Conservation (phyloP, 768 basidiomycete genomes). For the Boletus edulis region DNA sequence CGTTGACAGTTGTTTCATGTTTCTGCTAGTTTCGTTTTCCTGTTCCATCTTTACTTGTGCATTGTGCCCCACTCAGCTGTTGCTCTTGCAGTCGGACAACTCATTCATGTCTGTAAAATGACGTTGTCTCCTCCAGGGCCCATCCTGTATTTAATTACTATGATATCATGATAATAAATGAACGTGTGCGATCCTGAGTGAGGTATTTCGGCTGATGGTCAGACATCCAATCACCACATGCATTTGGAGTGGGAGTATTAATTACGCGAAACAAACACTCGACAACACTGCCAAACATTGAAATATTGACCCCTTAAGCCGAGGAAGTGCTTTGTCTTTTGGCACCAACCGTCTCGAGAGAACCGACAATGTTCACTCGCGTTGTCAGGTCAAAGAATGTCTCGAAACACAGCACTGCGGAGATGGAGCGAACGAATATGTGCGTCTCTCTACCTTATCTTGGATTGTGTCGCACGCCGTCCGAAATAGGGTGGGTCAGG, state of each 20-base stretch:
- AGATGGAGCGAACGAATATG: background rate
- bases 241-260: constrained; percentile 1
- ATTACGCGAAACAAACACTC: background rate
- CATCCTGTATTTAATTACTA: too few relatives aligned
- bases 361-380: background rate
- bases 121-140: too few relatives aligned
- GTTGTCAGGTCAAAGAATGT: background rate
- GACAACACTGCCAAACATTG: background rate
- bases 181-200: background rate
- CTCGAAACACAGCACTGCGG: too few relatives aligned
- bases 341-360: background rate
- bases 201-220: background rate
- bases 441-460: background rate
- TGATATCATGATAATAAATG: too few relatives aligned
- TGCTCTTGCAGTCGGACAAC: too few relatives aligned
- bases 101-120: too few relatives aligned
- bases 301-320: too few relatives aligned
- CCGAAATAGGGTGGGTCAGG: background rate
- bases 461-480: background rate
- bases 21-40: too few relatives aligned
- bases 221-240: background rate
- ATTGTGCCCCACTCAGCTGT: too few relatives aligned
- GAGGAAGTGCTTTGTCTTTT: too few relatives aligned
- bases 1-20: too few relatives aligned
- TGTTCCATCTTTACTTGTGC: too few relatives aligned